Evolutionary conservation across 305 asterid genomes (phyloP).

Genomic region (Galium porrigens): DNA sequence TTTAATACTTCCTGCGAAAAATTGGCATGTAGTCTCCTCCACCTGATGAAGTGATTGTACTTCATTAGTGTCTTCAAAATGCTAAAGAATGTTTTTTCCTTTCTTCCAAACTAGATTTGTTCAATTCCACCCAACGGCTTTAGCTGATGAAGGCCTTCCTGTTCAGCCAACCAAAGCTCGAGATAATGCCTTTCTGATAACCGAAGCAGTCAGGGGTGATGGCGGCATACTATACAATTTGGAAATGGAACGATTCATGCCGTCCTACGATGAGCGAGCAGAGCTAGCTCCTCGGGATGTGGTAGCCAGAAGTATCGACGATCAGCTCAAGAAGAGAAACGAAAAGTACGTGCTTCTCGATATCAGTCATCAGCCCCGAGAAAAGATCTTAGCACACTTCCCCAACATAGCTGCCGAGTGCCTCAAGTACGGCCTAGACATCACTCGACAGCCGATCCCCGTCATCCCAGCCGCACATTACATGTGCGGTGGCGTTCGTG

Average conservation of each 20-base stretch:
- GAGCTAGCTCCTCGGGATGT: constrained; percentile 98
- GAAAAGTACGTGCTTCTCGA: constrained; percentile 90
- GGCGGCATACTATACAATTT: constrained; percentile 84
- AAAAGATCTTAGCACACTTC: constrained; percentile 64
- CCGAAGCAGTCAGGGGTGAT: constrained; percentile 94
- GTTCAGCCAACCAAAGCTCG: constrained; percentile 46
- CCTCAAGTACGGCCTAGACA: constrained; percentile 66
- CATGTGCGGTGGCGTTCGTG: constrained; percentile 98
- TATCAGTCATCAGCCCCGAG: constrained; percentile 65
- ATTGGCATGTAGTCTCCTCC: too few species aligned
- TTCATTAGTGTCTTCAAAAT: neutral
- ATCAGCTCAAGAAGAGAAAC: constrained; percentile 75
- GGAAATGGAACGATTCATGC: constrained; percentile 80
- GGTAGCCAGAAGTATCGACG: constrained; percentile 88
- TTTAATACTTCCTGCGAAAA: too few species aligned
- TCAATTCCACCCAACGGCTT: constrained; percentile 96
- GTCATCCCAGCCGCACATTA: constrained; percentile 96
- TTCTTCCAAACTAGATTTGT: constrained; percentile 48
- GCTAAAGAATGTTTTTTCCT: constrained; percentile 2
- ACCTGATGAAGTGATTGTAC: neutral
- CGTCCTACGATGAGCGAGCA: constrained; percentile 61
- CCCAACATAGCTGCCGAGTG: constrained; percentile 93
- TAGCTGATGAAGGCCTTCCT: constrained; percentile 95
- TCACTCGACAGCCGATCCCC: constrained; percentile 66
- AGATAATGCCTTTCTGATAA: constrained; percentile 77